Percentiles rank a stretch among this genome's conserved stretches.
These are phyloP conservation scores for Platanus orientalis DNA, from an alignment of 164 flowering plant species.

Conservation along the genomic window DNA sequence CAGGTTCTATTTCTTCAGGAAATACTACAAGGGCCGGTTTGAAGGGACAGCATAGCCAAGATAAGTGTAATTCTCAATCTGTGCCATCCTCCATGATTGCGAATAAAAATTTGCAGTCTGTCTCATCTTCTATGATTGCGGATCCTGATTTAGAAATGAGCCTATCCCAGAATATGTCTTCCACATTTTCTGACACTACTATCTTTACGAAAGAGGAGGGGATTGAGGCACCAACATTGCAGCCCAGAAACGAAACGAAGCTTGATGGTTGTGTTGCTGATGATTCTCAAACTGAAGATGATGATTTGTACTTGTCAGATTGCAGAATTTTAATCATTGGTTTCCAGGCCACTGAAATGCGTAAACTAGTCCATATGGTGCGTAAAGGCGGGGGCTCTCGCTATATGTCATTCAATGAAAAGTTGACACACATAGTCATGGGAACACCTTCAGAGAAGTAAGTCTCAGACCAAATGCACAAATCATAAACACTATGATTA, in stretches of 20 bases:
- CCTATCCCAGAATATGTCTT: conserved; percentile 47
- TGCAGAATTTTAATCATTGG: conserved; percentile 81
- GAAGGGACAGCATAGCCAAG: conserved; percentile 31
- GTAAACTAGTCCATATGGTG: conserved; percentile 66
- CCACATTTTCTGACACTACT: conserved; percentile 36
- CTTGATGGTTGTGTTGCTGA: conserved; percentile 67
- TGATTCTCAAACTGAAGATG: conserved; percentile 79
- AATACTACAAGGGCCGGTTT: conserved; percentile 23
- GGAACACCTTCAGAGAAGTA: conserved; percentile 84
- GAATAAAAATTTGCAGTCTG: conserved; percentile 34
- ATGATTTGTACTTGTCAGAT: conserved; percentile 80
- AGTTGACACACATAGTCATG: conserved; percentile 77
- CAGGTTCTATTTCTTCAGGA: conserved; percentile 34
- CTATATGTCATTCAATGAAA: conserved; percentile 59
- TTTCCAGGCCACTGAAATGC: conserved; percentile 73
- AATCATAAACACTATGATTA: conserved; percentile 1
- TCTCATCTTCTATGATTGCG: conserved; percentile 23
- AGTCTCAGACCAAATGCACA: conserved; percentile 21
- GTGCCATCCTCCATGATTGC: conserved; percentile 28
- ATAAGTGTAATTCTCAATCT: conserved; percentile 29
- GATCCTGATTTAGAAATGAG: conserved; percentile 51
- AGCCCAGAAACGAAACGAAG: conserved; percentile 29
- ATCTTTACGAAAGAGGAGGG: conserved; percentile 28
- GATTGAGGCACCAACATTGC: conserved; percentile 24
- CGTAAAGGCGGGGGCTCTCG: conserved; percentile 95